Evolutionary conservation across 495 filamentous ascomycete species (phyloP), one percentile per base, ranked within the genome.

Genomic region (Aspergillus nidulans): DNA sequence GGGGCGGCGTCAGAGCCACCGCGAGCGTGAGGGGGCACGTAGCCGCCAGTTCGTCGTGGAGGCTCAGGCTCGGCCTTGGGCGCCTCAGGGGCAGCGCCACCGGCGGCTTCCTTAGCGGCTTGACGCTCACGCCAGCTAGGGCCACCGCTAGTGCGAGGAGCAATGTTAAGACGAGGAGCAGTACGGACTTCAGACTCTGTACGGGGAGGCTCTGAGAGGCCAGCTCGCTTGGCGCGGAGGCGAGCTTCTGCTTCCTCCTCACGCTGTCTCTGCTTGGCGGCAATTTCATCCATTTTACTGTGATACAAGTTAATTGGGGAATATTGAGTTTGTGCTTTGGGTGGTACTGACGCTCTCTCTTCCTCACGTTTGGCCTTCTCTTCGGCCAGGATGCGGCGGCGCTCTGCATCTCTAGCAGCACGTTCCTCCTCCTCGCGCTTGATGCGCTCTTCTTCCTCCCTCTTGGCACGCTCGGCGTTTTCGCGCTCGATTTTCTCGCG

Each of bases 71-170:
- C 73, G 32, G 70, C 69, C 49, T 61, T 66, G 42, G 63, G 57
- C 28, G 62, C 58, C 54, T 63, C 42, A 42, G 72, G 58, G 24
- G 60, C 58, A 57, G 60, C 60, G 39, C 65, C 74, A 20, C 46
- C 49, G 41, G 76, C 24, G 46, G 75, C 68, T 51, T 71, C 69
- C 70, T 81, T 90, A 58, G 83, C 83, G 42, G 87, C 88, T 69
- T 89, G 76, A 41, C 89, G 82, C n/a, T 96, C 91, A 71, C 91
- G 86, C 91, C 91, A 96, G 63, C 78, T 83, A 30, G 82, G 73
- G 69, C 84, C 85, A 63, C 68, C 75, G 53, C 84, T 84, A 24
- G 71, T 63, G 25, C 72, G 73, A 55, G 70, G 57, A 49, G 80
- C 76, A 52, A 95, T 77, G 53, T 78, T 76, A 66, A 95, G 79